Evolutionary conservation across 257 asterid genomes (phyloP).

Genomic region (Haberlea rhodopensis): DNA sequence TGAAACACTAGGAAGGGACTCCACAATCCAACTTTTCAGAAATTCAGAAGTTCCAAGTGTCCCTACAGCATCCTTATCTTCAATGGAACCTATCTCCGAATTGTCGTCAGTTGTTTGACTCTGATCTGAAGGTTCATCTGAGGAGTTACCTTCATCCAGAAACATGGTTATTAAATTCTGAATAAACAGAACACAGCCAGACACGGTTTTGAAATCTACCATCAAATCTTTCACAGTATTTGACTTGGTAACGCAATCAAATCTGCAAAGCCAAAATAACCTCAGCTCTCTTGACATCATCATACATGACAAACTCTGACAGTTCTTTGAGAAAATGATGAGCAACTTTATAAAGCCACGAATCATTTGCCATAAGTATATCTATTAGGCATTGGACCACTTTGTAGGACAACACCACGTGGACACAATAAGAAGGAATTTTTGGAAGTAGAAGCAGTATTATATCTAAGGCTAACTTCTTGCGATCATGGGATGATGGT

Average conservation of each 20-base stretch:
- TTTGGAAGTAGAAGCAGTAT: slow-evolving; percentile 69
- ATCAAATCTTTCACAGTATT: slow-evolving; percentile 78
- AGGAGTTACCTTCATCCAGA: slow-evolving; percentile 75
- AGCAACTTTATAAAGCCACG: slow-evolving; percentile 90
- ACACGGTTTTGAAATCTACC: slow-evolving; percentile 71
- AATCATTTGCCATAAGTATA: slow-evolving; percentile 70
- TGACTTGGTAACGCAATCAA: slow-evolving; percentile 74
- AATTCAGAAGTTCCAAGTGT: slow-evolving; percentile 55
- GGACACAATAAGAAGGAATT: slow-evolving; percentile 65
- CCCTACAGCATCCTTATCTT: slow-evolving; percentile 67
- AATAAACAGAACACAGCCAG: slow-evolving; percentile 70
- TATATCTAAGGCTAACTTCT: slow-evolving; percentile 77
- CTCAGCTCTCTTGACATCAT: slow-evolving; percentile 73
- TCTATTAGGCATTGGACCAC: slow-evolving; percentile 86
- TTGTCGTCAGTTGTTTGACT: slow-evolving; percentile 96
- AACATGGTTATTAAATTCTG: slow-evolving; percentile 70
- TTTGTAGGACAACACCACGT: slow-evolving; percentile 60
- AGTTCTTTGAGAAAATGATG: slow-evolving; percentile 74
- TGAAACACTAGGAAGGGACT: slow-evolving; percentile 65
- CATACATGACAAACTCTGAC: slow-evolving; percentile 68
- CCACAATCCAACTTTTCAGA: slow-evolving; percentile 83
- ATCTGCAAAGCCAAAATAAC: slow-evolving; percentile 88
- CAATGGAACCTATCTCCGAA: slow-evolving; percentile 83
- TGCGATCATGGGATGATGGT: slow-evolving; percentile 91
- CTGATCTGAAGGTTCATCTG: slow-evolving; percentile 98